A percentile compares a stretch with the other conserved stretches of the same genome.
Conservation (phyloP, 768 basidiomycete species). For the Hirschioporus abietinus region DNA sequence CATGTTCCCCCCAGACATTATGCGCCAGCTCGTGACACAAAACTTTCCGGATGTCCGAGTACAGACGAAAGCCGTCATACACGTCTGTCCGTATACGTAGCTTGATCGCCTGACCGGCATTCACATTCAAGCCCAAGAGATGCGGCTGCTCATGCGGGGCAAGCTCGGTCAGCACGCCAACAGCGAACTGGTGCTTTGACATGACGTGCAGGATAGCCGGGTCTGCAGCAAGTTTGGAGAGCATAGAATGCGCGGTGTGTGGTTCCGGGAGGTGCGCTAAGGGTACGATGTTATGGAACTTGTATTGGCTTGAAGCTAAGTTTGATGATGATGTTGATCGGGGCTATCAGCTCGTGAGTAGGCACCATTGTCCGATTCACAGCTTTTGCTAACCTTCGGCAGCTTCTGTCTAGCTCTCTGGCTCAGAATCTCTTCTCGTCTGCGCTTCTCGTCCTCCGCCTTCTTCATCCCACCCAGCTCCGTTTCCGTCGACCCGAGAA, state of each 20-base stretch:
- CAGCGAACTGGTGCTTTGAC: conserved; percentile 61
- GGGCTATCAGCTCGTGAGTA: conserved; percentile 30
- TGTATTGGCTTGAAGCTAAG: conserved; percentile 38
- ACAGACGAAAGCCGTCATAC: conserved; percentile 69
- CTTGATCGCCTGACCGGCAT: conserved; percentile 57
- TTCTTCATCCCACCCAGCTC: conserved; percentile 52
- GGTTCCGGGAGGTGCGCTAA: conserved; percentile 63
- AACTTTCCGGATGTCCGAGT: conserved; percentile 58
- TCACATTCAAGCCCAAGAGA: conserved; percentile 64
- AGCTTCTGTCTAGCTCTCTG: conserved; percentile 54
- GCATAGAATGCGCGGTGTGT: conserved; percentile 44
- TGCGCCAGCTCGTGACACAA: conserved; percentile 77
- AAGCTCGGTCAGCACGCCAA: conserved; percentile 68
- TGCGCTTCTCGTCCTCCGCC: conserved; percentile 53
- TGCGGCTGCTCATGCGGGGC: conserved; percentile 72
- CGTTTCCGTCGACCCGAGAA: conserved; percentile 59
- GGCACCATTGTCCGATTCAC: conserved; percentile 4
- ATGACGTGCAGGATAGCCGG: conserved; percentile 67
- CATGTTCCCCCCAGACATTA: conserved; percentile 69
- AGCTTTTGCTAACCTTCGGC: conserved; percentile 41
- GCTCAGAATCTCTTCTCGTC: conserved; percentile 50
- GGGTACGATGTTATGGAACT: conserved; percentile 61
- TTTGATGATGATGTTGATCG: conserved; percentile 47
- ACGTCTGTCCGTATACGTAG: conserved; percentile 62
- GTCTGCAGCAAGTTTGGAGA: conserved; percentile 60